These are phyloP conservation scores for Chaetoscypha palmicola DNA, from an alignment of 2,329 filamentous ascomycete species.

Conservation along the genomic window DNA sequence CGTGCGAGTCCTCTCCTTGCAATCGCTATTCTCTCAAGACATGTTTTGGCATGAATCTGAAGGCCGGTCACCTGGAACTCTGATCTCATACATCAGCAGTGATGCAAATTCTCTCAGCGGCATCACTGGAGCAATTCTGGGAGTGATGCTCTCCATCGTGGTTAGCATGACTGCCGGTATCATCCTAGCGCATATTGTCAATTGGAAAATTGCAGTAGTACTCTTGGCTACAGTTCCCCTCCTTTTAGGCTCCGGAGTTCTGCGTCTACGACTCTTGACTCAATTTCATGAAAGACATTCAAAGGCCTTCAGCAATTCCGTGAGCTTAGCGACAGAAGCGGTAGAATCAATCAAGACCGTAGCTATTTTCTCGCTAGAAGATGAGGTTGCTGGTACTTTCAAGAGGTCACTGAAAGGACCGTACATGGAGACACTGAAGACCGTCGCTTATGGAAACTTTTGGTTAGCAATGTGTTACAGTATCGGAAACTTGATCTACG, in stretches of 20 bases:
- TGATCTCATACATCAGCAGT: constrained; percentile 62
- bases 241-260: constrained; percentile 44
- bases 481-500: constrained; percentile 61
- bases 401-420: constrained; percentile 44
- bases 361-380: constrained; percentile 47
- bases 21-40: constrained; percentile 57
- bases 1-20: constrained; percentile 46
- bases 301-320: constrained; percentile 55
- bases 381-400: constrained; percentile 48
- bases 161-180: constrained; percentile 64
- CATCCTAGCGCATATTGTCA: constrained; percentile 61
- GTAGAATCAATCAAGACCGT: constrained; percentile 59
- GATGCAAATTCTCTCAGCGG: constrained; percentile 61
- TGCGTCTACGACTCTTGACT: constrained; percentile 58
- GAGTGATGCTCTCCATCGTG: constrained; percentile 58
- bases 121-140: constrained; percentile 63
- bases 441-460: constrained; percentile 33
- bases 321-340: constrained; percentile 54
- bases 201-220: constrained; percentile 66
- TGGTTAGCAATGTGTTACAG: constrained; percentile 55
- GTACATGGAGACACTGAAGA: constrained; percentile 46
- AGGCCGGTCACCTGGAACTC: constrained; percentile 50
- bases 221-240: constrained; percentile 41
- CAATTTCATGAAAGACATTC: constrained; percentile 57
- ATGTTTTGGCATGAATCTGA: constrained; percentile 66